Evolutionary conservation across 139 green algal genomes (phyloP).

Genomic region (Desmodesmus armatus): DNA sequence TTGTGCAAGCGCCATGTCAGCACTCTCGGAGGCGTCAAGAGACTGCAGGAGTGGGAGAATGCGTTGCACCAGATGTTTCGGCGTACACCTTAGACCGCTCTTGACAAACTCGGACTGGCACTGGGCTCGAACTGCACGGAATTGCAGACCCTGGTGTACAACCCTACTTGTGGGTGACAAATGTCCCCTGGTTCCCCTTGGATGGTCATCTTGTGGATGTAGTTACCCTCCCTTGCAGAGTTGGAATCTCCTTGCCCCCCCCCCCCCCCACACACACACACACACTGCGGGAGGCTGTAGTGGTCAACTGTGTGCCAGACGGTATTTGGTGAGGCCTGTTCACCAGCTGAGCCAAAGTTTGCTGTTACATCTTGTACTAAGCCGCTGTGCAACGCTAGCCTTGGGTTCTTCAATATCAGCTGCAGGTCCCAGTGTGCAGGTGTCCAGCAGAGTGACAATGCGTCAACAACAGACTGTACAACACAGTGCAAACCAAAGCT

Average conservation of each 20-base stretch:
- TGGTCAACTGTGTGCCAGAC: neutral
- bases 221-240: neutral
- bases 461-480: neutral
- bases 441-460: too few species aligned
- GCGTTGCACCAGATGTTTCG: neutral
- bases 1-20: neutral
- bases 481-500: neutral
- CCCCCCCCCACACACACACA: neutral
- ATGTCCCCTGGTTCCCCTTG: neutral
- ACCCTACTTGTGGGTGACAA: neutral
- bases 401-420: too few species aligned
- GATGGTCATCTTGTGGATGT: neutral
- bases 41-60: neutral
- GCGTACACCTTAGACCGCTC: too few species aligned
- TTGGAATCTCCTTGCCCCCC: neutral
- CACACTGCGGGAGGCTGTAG: neutral
- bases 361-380: too few species aligned
- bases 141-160: neutral
- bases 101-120: neutral
- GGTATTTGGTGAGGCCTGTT: neutral
- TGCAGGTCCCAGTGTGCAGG: too few species aligned
- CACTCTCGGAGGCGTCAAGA: neutral
- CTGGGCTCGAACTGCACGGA: neutral
- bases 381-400: too few species aligned
- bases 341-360: neutral